These are phyloP conservation scores for Auricularia auricula-judae DNA, from an alignment of 768 basidiomycete species.

Conservation along the genomic window DNA sequence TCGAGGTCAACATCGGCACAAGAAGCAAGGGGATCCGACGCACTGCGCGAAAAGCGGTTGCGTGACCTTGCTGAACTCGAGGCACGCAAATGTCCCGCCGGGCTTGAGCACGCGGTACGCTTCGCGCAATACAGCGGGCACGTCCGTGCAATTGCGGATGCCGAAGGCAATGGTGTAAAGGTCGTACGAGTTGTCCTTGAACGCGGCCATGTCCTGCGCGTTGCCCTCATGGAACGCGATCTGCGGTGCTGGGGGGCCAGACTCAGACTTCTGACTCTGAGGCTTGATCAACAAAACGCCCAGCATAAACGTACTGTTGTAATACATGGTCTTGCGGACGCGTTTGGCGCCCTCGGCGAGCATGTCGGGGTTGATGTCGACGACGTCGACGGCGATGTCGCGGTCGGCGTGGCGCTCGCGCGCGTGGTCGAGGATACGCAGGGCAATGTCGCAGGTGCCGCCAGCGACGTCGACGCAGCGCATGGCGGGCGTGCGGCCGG, in stretches of 20 bases:
- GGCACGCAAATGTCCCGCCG: constrained; percentile 87
- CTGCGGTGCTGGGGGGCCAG: constrained; percentile 58
- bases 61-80: constrained; percentile 90
- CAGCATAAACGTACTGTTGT: constrained; percentile 59
- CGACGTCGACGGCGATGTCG: constrained; percentile 78
- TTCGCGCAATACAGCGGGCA: constrained; percentile 77
- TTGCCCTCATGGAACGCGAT: constrained; percentile 89
- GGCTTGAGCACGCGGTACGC: constrained; percentile 93
- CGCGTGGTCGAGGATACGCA: constrained; percentile 85
- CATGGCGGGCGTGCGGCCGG: constrained; percentile 38
- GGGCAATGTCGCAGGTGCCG: constrained; percentile 94
- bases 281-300: too few relatives aligned
- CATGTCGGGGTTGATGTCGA: constrained; percentile 96
- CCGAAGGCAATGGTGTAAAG: constrained; percentile 98
- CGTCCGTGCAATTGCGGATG: constrained; percentile 92
- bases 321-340: constrained; percentile 97
- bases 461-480: constrained; percentile 94
- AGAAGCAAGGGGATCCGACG: constrained; percentile 22
- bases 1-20: constrained; percentile 1
- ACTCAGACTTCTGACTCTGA: too few relatives aligned
- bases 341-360: constrained; percentile 80
- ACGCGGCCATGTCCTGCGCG: constrained; percentile 68
- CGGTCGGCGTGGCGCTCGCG: constrained; percentile 82
- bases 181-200: constrained; percentile 79
- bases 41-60: constrained; percentile 82